Percentiles rank a stretch among this genome's conserved stretches.
phyloP scores from a whole-genome alignment of 2,329 filamentous ascomycete species.

The Pseudogymnoascus sp. region DNA sequence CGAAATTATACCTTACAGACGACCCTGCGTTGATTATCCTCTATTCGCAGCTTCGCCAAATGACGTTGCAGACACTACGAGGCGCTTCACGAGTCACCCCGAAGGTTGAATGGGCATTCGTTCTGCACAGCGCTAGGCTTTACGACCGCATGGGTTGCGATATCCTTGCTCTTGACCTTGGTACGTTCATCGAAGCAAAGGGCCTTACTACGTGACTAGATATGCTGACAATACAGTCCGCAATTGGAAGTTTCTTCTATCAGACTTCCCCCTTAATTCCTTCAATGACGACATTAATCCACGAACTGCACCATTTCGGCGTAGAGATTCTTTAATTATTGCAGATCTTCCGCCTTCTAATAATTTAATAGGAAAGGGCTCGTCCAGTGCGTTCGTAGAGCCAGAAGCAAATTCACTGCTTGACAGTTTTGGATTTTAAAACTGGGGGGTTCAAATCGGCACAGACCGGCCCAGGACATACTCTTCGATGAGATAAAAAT shows the following conservation, averaged over 20 bases:
- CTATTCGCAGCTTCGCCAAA: conserved; percentile 78
- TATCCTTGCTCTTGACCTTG: conserved; percentile 76
- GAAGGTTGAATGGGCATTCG: conserved; percentile 79
- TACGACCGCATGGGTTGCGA: conserved; percentile 94
- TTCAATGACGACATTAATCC: conserved; percentile 26
- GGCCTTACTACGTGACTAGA: neutral
- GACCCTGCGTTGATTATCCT: conserved; percentile 84
- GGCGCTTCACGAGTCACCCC: conserved; percentile 79
- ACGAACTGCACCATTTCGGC: conserved; percentile 55
- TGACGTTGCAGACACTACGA: conserved; percentile 73
- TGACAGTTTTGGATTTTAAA: conserved; percentile 85
- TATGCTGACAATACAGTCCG: conserved; percentile 46
- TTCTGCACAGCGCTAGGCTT: conserved; percentile 75
- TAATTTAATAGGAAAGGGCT: conserved; percentile 42
- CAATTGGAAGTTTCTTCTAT: conserved; percentile 74
- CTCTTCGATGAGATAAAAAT: neutral
- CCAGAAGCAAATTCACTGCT: conserved; percentile 84
- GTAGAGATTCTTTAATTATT: conserved; percentile 72
- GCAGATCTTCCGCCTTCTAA: conserved; percentile 57
- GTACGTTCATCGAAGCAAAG: conserved; percentile 40
- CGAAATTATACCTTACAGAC: conserved; percentile 78
- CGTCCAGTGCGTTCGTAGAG: conserved; percentile 79
- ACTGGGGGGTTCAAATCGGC: neutral
- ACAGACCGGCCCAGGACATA: neutral
- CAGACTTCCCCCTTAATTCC: conserved; percentile 40